Evolutionary conservation across 345 rosid species (phyloP).

Genomic region (Linum trigynum): DNA sequence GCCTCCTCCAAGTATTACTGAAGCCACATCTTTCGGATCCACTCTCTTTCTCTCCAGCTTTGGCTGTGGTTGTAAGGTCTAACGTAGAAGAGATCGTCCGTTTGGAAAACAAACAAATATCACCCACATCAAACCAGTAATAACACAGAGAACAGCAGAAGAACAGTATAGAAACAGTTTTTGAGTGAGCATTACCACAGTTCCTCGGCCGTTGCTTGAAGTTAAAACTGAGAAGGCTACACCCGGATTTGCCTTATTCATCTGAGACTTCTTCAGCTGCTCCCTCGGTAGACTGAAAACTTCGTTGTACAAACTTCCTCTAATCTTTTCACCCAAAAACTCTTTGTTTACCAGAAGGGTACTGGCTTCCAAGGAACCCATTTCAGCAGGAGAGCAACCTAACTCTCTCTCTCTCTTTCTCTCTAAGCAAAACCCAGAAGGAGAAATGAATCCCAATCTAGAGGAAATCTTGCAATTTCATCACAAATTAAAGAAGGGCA

Average conservation of each 20-base stretch:
- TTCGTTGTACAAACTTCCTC: not conserved
- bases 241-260: slow-evolving; percentile 31
- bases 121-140: not conserved
- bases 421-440: not conserved
- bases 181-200: slow-evolving; percentile 35
- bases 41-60: slow-evolving; percentile 42
- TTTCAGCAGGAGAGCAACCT: not conserved
- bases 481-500: not conserved
- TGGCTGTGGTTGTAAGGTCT: slow-evolving; percentile 39
- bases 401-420: no score
- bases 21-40: slow-evolving; percentile 82
- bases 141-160: not conserved
- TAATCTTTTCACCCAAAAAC: not conserved
- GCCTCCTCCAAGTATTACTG: slow-evolving; percentile 91
- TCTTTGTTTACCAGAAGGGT: not conserved
- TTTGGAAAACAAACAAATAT: not conserved
- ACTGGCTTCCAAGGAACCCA: not conserved
- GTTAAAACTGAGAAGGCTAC: slow-evolving; percentile 56
- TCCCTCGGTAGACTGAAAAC: not conserved
- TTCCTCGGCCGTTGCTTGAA: slow-evolving; percentile 44
- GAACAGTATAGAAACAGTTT: not conserved
- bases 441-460: not conserved
- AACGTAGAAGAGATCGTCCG: not conserved
- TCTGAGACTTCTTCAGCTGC: not conserved
- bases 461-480: not conserved